A percentile compares a stretch with the other conserved stretches of the same genome.
These are phyloP conservation scores for Penicillium sumatraense DNA, from an alignment of 2,329 filamentous ascomycete species.

Conservation along the genomic window DNA sequence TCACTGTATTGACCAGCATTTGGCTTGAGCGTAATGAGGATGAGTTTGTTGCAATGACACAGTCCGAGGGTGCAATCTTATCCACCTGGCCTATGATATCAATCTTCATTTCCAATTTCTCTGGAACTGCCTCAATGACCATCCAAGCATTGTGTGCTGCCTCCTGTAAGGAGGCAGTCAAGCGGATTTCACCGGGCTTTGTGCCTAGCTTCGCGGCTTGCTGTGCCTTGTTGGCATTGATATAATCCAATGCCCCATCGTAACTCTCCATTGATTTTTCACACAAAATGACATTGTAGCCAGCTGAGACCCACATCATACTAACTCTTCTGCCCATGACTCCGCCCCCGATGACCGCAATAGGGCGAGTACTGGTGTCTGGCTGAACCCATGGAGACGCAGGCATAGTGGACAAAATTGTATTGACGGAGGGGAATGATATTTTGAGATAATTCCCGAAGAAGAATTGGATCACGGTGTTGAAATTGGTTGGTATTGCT, in stretches of 20 bases:
- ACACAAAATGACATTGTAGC: conserved; percentile 20
- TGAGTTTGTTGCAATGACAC: conserved; percentile 22
- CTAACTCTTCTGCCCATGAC: conserved; percentile 26
- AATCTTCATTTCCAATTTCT: conserved; percentile 23
- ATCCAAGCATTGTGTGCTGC: conserved; percentile 21
- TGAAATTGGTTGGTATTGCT: background rate
- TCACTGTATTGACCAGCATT: conserved; percentile 22
- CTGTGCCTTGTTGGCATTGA: conserved; percentile 13
- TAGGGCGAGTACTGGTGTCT: conserved; percentile 24
- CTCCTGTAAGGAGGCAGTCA: conserved; percentile 15
- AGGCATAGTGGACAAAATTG: conserved; percentile 16
- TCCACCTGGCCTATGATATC: conserved; percentile 18
- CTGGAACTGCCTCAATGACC: conserved; percentile 22
- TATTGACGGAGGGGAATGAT: background rate
- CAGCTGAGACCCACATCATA: conserved; percentile 27
- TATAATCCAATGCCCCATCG: conserved; percentile 17
- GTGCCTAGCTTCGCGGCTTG: conserved; percentile 24
- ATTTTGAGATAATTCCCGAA: background rate
- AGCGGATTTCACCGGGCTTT: conserved; percentile 3
- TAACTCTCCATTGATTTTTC: conserved; percentile 14
- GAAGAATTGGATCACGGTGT: background rate
- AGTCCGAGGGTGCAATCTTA: conserved; percentile 16
- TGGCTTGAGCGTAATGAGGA: conserved; percentile 22
- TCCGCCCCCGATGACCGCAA: conserved; percentile 26
- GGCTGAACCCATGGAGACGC: conserved; percentile 21